Base-by-base conservation (phyloP, 371 early-diverging fungal genomes). In the Nematocida displodere region DNA sequence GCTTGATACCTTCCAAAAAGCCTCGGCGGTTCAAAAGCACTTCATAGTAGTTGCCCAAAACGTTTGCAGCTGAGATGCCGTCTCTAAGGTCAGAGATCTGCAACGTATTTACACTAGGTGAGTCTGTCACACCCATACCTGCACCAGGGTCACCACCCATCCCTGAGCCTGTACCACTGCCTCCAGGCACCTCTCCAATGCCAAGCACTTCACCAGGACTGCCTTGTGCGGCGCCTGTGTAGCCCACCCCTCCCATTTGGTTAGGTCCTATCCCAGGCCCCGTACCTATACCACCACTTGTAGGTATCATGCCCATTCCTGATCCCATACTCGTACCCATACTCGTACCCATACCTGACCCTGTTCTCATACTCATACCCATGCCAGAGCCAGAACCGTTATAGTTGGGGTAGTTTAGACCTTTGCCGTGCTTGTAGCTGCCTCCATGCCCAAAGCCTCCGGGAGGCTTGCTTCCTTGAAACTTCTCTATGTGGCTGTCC, bases 51-150 rank as follows among this genome's bases (percentile, higher is more conserved):
- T 44, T 46, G 4, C 49, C 48, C 15, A 71, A 34, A 11, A 71
- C 75, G 53, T 61, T 71, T 4, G 59, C 75, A 50, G 75, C 75
- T 20, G 75, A 37, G n/a, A 71, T 66, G 7, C 75, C 61, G 42
- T 71, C 75, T 47, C 29, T 28, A 15, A 71, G 26, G 4, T 33
- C 28, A 42, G 37, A 37, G 26, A 7, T 26, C 7, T 24, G 4
- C 5, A 28, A 28, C 8, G 39, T 26, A 26, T 22, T 8, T 17
- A 5, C 53, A 17, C 17, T 17, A 44, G 46, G 17, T 17, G 46
- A 44, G 17, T 17, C 54, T 53, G 20, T 15, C 20, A 31, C 15
- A 15, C 20, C 20, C 13, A 11, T 22, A 22, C 20, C 20, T 13
- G 13, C 11, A 11, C 54, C 54, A 20, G 24, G 13, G 24, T 15